Evolutionary conservation across 2,329 filamentous ascomycete genomes (phyloP).

Genomic region (Davidsoniella virescens): DNA sequence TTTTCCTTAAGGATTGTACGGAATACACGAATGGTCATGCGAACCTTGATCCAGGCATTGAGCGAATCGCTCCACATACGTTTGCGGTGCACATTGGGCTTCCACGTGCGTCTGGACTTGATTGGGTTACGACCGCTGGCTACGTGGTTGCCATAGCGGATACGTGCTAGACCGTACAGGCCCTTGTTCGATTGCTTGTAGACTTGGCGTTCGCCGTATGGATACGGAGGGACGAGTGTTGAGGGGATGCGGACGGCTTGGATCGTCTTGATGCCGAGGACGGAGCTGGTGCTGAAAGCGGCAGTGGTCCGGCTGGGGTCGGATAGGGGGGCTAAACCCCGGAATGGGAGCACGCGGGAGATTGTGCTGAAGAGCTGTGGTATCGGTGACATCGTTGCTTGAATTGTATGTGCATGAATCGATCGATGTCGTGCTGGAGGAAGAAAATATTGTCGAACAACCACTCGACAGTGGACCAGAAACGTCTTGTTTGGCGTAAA

Average conservation of each 20-base stretch:
- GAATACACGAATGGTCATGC: constrained; percentile 53
- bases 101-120: constrained; percentile 59
- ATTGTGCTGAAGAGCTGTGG: background rate
- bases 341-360: background rate
- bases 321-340: background rate
- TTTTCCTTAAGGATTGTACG: constrained; percentile 69
- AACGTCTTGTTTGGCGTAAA: no score
- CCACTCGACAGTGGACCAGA: no score
- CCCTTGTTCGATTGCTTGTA: constrained; percentile 72
- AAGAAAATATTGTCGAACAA: no score
- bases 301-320: background rate
- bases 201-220: constrained; percentile 49
- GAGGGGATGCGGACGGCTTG: constrained; percentile 28
- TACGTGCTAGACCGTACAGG: constrained; percentile 52
- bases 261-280: constrained; percentile 25
- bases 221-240: constrained; percentile 48
- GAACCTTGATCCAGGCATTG: constrained; percentile 45
- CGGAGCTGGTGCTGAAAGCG: constrained; percentile 23
- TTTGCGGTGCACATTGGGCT: constrained; percentile 57
- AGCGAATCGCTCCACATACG: constrained; percentile 49
- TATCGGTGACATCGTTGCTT: constrained; percentile 3
- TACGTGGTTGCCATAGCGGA: constrained; percentile 68
- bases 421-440: no score
- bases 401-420: no score
- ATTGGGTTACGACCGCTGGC: constrained; percentile 49